Conservation (phyloP, 768 basidiomycete genomes). For the Pleurotus sapidus region DNA sequence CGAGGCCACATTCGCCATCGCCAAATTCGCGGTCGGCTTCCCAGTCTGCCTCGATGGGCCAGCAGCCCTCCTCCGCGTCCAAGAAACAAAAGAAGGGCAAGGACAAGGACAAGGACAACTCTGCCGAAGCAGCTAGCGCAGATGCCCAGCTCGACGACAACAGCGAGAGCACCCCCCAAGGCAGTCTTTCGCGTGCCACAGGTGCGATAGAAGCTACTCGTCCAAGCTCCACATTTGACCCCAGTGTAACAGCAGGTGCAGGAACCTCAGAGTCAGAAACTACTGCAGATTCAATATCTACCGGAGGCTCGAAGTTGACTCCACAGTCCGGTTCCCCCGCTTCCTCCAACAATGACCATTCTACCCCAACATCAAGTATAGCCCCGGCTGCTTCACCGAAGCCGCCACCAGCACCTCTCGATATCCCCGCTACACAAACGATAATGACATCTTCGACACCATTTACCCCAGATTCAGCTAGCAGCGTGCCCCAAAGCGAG, state of each 20-base stretch:
- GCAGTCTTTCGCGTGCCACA: conserved; percentile 42
- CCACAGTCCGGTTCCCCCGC: conserved; percentile 21
- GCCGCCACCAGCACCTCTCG: conserved; percentile 55
- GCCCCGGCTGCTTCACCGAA: conserved; percentile 33
- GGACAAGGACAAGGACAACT: conserved; percentile 61
- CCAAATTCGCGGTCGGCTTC: conserved; percentile 38
- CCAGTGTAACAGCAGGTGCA: conserved; percentile 43
- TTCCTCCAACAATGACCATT: conserved; percentile 25
- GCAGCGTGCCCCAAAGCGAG: conserved; percentile 34
- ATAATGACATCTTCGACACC: conserved; percentile 74
- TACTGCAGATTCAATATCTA: conserved; percentile 22
- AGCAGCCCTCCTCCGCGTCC: conserved; percentile 56
- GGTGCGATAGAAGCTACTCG: conserved; percentile 23
- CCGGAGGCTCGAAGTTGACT: conserved; percentile 37
- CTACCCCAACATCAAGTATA: conserved; percentile 34
- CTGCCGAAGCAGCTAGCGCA: conserved; percentile 30
- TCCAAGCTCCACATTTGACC: conserved; percentile 26
- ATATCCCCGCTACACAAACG: conserved; percentile 79
- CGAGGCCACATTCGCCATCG: conserved; percentile 70
- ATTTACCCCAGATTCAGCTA: conserved; percentile 52
- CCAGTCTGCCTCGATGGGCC: conserved; percentile 65
- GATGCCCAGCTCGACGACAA: conserved; percentile 41
- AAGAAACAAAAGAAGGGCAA: conserved; percentile 77
- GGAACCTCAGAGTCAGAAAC: conserved; percentile 43
- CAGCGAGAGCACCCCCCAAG: conserved; percentile 35